Evolutionary conservation across 2,329 filamentous ascomycete genomes (phyloP).

Genomic region (Aureobasidium subglaciale): DNA sequence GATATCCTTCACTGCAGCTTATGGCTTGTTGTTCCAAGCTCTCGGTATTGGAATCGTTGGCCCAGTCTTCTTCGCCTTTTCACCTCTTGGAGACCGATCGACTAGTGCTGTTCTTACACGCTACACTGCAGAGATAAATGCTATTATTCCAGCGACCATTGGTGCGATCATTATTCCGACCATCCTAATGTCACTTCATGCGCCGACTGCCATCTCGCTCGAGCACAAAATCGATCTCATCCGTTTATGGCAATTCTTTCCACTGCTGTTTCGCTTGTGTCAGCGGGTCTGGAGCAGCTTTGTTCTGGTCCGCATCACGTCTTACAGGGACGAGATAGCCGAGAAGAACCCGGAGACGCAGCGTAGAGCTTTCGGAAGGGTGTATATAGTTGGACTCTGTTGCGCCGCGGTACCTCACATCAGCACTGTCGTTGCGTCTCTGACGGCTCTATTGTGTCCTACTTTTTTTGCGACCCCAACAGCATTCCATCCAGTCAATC

Average conservation of each 20-base stretch:
- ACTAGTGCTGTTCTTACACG: not conserved
- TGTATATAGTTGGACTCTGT: not conserved
- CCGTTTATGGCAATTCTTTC: conserved; percentile 13
- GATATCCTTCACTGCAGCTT: conserved; percentile 1
- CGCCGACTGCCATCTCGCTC: not conserved
- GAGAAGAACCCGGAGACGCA: not conserved
- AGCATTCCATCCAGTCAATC: not conserved
- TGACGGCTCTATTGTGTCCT: not conserved
- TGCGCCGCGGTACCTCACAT: not conserved
- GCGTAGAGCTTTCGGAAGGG: not conserved
- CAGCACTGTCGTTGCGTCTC: not conserved
- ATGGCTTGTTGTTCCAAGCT: conserved; percentile 10
- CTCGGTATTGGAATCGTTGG: conserved; percentile 7
- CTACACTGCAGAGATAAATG: not conserved
- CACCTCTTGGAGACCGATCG: not conserved
- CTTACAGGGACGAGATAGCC: not conserved
- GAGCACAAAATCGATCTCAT: not conserved
- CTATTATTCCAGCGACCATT: conserved; percentile 2
- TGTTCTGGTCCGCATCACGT: not conserved
- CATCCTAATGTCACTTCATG: conserved; percentile 12
- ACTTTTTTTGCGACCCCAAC: not conserved
- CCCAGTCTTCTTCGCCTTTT: conserved; percentile 5
- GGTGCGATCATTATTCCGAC: conserved; percentile 4
- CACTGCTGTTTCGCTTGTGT: not conserved
- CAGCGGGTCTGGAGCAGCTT: not conserved